These are phyloP conservation scores for Pleurotus salmoneostramineus DNA, from an alignment of 768 basidiomycete species.

Conservation along the genomic window DNA sequence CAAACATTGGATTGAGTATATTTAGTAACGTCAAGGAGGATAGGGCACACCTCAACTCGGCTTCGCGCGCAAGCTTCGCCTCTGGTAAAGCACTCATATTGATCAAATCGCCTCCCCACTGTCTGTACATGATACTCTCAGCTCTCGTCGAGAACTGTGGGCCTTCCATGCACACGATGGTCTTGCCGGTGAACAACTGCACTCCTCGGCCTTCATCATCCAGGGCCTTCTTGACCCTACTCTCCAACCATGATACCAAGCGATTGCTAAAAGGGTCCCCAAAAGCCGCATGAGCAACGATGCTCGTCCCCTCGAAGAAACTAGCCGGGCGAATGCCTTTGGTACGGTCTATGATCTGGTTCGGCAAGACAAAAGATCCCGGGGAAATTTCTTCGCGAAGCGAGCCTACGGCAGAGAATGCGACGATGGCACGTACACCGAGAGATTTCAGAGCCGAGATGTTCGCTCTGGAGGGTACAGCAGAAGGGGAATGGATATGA, in stretches of 20 bases:
- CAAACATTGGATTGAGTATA: not conserved
- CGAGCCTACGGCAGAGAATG: slow-evolving; percentile 95
- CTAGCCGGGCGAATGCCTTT: slow-evolving; percentile 87
- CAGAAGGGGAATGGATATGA: slow-evolving; percentile 76
- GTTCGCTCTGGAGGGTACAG: slow-evolving; percentile 86
- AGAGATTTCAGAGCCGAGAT: slow-evolving; percentile 92
- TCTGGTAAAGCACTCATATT: slow-evolving; percentile 98
- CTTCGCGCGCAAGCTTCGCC: slow-evolving; percentile 95
- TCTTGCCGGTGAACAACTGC: slow-evolving; percentile 76
- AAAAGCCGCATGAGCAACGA: slow-evolving; percentile 93
- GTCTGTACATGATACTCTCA: slow-evolving; percentile 91
- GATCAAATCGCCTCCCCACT: slow-evolving; percentile 91
- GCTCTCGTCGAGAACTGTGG: slow-evolving; percentile 98
- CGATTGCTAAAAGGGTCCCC: slow-evolving; percentile 83
- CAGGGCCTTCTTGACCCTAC: slow-evolving; percentile 59
- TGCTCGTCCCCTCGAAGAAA: slow-evolving; percentile 77
- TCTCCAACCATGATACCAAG: slow-evolving; percentile 64
- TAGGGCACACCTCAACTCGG: slow-evolving; percentile 75
- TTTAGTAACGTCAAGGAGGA: not conserved
- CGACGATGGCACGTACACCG: slow-evolving; percentile 85
- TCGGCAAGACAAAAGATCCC: slow-evolving; percentile 83
- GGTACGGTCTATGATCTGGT: slow-evolving; percentile 94
- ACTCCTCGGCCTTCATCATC: slow-evolving; percentile 54
- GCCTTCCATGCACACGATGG: slow-evolving; percentile 95
- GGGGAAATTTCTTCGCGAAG: slow-evolving; percentile 91